These are phyloP conservation scores for Colletotrichum euphorbiae DNA, from an alignment of 2,329 filamentous ascomycete genomes.

Conservation along the genomic window DNA sequence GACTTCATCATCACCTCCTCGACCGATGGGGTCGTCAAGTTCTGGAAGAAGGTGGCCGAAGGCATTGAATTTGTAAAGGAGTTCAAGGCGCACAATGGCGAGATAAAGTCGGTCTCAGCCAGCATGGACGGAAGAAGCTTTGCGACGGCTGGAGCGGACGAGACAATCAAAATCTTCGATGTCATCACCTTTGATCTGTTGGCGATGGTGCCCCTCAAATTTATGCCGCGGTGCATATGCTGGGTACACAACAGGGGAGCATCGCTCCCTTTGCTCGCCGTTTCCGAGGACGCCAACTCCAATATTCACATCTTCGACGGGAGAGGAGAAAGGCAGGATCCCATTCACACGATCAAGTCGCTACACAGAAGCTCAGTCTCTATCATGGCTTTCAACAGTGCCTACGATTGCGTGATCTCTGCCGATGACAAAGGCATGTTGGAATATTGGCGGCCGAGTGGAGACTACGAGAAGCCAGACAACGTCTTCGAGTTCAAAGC, in stretches of 20 bases:
- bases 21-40: conserved; percentile 95
- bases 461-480: conserved; percentile 88
- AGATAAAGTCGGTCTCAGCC: conserved; percentile 84
- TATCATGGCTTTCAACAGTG: conserved; percentile 89
- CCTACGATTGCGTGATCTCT: conserved; percentile 90
- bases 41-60: conserved; percentile 95
- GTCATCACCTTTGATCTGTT: conserved; percentile 90
- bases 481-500: conserved; percentile 95
- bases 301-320: conserved; percentile 89
- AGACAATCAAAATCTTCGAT: conserved; percentile 83
- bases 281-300: conserved; percentile 80
- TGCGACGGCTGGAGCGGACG: conserved; percentile 85
- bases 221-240: conserved; percentile 82
- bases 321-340: conserved; percentile 80
- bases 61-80: conserved; percentile 99
- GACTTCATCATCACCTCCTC: conserved; percentile 97
- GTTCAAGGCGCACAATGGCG: conserved; percentile 89
- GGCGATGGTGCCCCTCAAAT: conserved; percentile 83
- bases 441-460: conserved; percentile 92
- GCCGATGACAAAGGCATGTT: conserved; percentile 92
- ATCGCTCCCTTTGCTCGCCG: conserved; percentile 86
- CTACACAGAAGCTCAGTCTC: conserved; percentile 87
- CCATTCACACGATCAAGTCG: conserved; percentile 80
- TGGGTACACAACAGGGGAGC: conserved; percentile 92
- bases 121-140: conserved; percentile 94